Evolutionary conservation across 75 land plant species (phyloP).

Genomic region (Cupressus sempervirens): DNA sequence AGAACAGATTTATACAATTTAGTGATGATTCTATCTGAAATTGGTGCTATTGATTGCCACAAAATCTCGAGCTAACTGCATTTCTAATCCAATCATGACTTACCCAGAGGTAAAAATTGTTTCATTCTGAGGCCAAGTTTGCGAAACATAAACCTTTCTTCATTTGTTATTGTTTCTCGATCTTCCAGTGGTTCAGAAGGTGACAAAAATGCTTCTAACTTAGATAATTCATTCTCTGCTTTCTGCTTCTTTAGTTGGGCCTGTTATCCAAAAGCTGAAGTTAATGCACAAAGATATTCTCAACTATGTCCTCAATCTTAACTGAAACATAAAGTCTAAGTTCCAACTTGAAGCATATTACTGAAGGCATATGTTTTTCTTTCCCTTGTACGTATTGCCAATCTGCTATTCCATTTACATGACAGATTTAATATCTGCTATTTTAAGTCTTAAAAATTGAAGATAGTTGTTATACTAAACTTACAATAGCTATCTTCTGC

Average conservation of each 20-base stretch:
- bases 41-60: neutral
- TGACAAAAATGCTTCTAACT: conserved; percentile 57
- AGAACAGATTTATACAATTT: conserved; percentile 7
- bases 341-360: neutral
- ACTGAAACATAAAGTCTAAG: neutral
- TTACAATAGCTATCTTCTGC: conserved; percentile 67
- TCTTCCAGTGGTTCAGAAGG: conserved; percentile 62
- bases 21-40: neutral
- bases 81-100: conserved; percentile 17
- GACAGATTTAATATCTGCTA: neutral
- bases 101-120: conserved; percentile 72
- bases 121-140: conserved; percentile 79
- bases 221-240: conserved; percentile 67
- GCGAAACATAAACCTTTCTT: conserved; percentile 71
- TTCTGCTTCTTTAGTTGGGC: conserved; percentile 63
- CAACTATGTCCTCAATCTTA: neutral
- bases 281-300: neutral
- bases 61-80: neutral
- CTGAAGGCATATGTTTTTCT: neutral
- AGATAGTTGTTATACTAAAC: conserved; percentile 16
- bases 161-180: conserved; percentile 74
- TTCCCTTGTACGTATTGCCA: neutral
- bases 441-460: neutral
- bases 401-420: neutral
- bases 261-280: conserved; percentile 19